Evolutionary conservation across 2,329 filamentous ascomycete genomes (phyloP).

Genomic region (Diaporthe ampelina): DNA sequence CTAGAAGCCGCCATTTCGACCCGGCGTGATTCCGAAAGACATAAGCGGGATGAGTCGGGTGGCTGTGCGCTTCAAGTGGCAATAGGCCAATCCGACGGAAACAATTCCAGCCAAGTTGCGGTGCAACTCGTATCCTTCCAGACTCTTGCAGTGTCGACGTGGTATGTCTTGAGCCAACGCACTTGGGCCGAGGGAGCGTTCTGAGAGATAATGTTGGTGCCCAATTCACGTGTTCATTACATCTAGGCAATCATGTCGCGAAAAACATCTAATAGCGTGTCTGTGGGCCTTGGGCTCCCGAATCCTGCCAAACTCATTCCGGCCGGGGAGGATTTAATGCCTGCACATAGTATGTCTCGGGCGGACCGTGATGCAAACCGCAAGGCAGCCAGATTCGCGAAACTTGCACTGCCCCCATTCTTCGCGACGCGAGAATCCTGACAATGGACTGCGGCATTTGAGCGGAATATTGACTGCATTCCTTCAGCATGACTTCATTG

Average conservation of each 20-base stretch:
- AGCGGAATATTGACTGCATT: conserved; percentile 15
- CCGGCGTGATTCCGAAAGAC: not conserved
- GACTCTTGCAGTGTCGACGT: not conserved
- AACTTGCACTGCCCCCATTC: conserved; percentile 6
- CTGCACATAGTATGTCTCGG: not conserved
- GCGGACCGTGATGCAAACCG: conserved; percentile 2
- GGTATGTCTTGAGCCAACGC: not conserved
- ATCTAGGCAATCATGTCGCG: not conserved
- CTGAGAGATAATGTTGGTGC: no score
- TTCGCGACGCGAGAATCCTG: conserved; percentile 6
- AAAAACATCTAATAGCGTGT: not conserved
- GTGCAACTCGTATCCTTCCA: not conserved
- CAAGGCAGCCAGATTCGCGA: conserved; percentile 26
- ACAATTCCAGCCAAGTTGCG: not conserved
- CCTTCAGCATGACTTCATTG: conserved; percentile 10
- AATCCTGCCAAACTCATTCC: not conserved
- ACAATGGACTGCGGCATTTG: not conserved
- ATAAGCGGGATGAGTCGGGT: not conserved
- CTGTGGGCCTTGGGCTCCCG: not conserved
- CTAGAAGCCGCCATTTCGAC: conserved; percentile 4
- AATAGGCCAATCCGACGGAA: not conserved
- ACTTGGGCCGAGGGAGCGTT: not conserved
- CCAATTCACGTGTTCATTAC: not conserved
- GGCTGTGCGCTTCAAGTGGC: conserved; percentile 25
- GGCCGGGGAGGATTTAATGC: conserved; percentile 20